Evolutionary conservation across 2,329 filamentous ascomycete species (phyloP).

Genomic region (Colletotrichum lentis): DNA sequence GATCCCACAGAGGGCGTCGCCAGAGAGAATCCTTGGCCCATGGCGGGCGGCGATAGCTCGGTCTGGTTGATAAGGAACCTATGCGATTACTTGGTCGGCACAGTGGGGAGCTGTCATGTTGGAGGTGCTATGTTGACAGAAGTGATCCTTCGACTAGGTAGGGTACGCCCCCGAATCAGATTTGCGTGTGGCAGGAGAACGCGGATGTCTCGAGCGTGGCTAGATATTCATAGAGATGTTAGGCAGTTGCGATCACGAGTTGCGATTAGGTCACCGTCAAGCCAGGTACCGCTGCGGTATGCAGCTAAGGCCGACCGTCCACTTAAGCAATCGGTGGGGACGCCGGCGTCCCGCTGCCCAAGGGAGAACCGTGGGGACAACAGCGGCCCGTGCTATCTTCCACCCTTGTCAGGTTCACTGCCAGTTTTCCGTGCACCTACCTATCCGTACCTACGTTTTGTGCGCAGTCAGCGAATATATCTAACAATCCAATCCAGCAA

Average conservation of each 20-base stretch:
- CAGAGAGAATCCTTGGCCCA: conserved; percentile 97
- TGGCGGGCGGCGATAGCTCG: conserved; percentile 51
- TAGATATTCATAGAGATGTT: background rate
- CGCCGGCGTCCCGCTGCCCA: conserved; percentile 21
- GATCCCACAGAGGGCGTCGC: conserved; percentile 90
- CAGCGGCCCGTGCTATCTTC: conserved; percentile 10
- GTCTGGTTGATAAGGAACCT: conserved; percentile 18
- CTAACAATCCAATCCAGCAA: background rate
- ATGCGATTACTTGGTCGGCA: conserved; percentile 30
- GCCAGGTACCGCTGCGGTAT: conserved; percentile 13
- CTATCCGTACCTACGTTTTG: too few relatives aligned
- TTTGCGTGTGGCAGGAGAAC: background rate
- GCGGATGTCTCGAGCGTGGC: background rate
- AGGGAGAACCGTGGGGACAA: conserved; percentile 16
- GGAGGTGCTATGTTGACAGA: background rate
- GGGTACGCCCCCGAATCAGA: background rate
- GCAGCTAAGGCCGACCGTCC: conserved; percentile 10
- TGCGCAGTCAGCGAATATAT: too few relatives aligned
- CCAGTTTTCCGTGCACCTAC: too few relatives aligned
- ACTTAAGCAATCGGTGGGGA: conserved; percentile 31
- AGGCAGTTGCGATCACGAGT: conserved; percentile 26
- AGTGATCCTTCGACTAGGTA: conserved; percentile 15
- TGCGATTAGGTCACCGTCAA: conserved; percentile 34
- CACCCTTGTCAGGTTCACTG: background rate
- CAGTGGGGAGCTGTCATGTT: conserved; percentile 27